Evolutionary conservation across 805 yeast genomes (phyloP), one percentile per base, ranked within the genome.

Genomic region (Saccharomycopsis fodiens): DNA sequence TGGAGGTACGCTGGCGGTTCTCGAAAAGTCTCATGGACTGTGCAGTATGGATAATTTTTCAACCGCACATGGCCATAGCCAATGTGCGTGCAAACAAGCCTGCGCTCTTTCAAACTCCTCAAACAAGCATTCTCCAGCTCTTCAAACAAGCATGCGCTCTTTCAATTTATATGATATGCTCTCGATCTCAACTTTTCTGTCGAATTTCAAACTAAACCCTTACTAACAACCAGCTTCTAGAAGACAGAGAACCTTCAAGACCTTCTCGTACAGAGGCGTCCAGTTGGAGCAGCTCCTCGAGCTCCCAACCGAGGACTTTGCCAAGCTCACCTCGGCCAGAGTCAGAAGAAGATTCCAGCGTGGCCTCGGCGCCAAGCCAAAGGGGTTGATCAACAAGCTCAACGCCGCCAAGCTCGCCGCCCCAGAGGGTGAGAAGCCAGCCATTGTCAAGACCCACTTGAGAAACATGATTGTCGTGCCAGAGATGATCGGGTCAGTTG

Each of bases 331-430:
- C 68, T 87, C 84, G 68, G 94, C 99, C 67, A 87, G 99, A 79
- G 96, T 91, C 69, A 91, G 97, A 84, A 86, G 99, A 86, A 89
- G 96, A 84, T 87, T 91, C 77, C 85, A 88, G 72, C 85, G 95
- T 78, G 97, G 97, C 78, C 79, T 91, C 66, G 89, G 85, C 69
- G 71, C 85, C 71, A 87, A 86, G 78, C 94, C 96, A 74, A 81
- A 80, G 82, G 91, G 93, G 72, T 81, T 93, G 73, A 81, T 91
- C 74, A 87, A 85, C 79, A 93, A 93, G 78, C 85, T 93, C 71
- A 88, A 95, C 80, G 91, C 89, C 70, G 96, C 96, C 61, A 93
- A 87, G 78, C 76, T 84, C 64, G 85, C 86, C 64, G 80, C 94
- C 61, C 80, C 78, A 65, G 81, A 82, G 66, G 85, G 85, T 69